Evolutionary conservation across 2,329 filamentous ascomycete species (phyloP).

Genomic region (Trichothecium roseum): DNA sequence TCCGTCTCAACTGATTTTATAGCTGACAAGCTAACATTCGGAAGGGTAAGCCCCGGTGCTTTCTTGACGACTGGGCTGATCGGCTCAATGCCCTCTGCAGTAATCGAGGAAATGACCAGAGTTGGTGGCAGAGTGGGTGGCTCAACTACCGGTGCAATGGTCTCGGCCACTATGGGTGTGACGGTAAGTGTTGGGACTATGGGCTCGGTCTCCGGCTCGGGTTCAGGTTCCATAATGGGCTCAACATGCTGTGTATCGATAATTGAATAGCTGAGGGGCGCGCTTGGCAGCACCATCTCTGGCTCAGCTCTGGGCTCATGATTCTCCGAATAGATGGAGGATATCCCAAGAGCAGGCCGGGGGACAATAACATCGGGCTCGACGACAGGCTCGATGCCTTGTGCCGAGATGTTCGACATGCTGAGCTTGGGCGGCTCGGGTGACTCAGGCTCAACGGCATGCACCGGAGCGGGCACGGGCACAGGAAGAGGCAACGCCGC

Average conservation of each 20-base stretch:
- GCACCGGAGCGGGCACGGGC: neutral
- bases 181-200: constrained; percentile 9
- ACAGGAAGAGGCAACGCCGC: constrained; percentile 3
- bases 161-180: constrained; percentile 14
- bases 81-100: constrained; percentile 27
- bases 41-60: constrained; percentile 8
- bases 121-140: constrained; percentile 15
- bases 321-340: constrained; percentile 12
- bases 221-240: constrained; percentile 8
- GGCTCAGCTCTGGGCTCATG: constrained; percentile 16
- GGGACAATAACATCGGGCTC: constrained; percentile 10
- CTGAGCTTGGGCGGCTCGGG: constrained; percentile 12
- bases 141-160: constrained; percentile 15
- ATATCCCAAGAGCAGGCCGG: constrained; percentile 4
- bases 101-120: constrained; percentile 25
- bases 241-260: constrained; percentile 11
- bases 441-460: constrained; percentile 10
- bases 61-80: constrained; percentile 17
- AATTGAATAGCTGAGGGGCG: constrained; percentile 8
- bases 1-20: constrained; percentile 35
- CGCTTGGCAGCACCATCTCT: constrained; percentile 7
- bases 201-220: constrained; percentile 4
- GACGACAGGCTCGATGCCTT: constrained; percentile 24
- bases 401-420: constrained; percentile 19
- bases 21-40: constrained; percentile 30